phyloP scores from a whole-genome alignment of 352 stramenopile species.

The Thraustochytrium striatum region DNA sequence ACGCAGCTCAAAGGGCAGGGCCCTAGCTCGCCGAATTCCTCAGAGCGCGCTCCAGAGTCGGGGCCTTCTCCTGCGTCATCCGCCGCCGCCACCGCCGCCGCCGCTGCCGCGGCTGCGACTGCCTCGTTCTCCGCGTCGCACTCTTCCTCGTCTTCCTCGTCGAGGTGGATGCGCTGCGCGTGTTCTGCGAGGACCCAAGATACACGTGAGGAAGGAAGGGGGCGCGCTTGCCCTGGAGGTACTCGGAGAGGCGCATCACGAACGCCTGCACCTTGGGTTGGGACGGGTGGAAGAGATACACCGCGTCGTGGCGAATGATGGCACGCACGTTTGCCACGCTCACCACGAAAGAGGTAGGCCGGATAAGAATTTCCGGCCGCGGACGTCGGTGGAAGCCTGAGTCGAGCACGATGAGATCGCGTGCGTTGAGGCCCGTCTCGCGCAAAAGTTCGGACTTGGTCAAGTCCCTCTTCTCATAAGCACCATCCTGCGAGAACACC shows the following conservation, averaged over 20 bases:
- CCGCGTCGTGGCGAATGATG: constrained; percentile 35
- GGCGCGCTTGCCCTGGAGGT: constrained; percentile 13
- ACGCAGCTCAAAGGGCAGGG: constrained; percentile 33
- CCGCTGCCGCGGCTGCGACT: not conserved
- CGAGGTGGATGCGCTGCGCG: not conserved
- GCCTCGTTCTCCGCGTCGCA: too few species aligned
- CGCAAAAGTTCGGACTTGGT: constrained; percentile 8
- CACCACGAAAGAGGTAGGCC: constrained; percentile 9
- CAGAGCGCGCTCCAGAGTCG: too few species aligned
- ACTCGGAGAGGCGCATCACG: not conserved
- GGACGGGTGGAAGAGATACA: constrained; percentile 12
- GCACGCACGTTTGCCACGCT: constrained; percentile 26
- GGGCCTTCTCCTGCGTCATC: too few species aligned
- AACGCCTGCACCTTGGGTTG: constrained; percentile 28
- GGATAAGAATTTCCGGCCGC: constrained; percentile 2
- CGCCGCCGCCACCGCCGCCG: too few species aligned
- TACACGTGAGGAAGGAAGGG: constrained; percentile 11
- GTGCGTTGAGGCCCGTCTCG: constrained; percentile 8
- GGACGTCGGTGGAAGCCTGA: constrained; percentile 32
- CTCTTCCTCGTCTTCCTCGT: not conserved
- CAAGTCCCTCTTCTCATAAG: not conserved
- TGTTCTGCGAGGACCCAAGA: not conserved
- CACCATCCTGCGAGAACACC: not conserved
- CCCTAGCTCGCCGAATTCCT: too few species aligned
- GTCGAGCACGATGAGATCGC: constrained; percentile 28